These are phyloP conservation scores for Candida tammaniensis DNA, from an alignment of 805 yeast genomes.

Conservation along the genomic window DNA sequence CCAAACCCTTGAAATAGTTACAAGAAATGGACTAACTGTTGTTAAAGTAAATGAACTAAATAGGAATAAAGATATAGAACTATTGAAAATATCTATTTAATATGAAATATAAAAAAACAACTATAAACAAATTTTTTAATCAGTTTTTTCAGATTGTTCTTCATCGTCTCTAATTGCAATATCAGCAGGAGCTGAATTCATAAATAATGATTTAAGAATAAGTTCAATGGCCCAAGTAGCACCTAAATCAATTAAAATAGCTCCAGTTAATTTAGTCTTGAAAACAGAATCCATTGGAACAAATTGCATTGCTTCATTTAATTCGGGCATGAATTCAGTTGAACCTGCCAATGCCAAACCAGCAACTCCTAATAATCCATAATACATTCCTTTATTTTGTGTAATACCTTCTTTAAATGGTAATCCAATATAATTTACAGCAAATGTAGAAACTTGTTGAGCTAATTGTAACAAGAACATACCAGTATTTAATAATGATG, in stretches of 20 bases:
- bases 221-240: slow-evolving; percentile 77
- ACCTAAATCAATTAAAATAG: slow-evolving; percentile 73
- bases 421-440: slow-evolving; percentile 94
- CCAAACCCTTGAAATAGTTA: slow-evolving; percentile 19
- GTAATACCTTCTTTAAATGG: slow-evolving; percentile 91
- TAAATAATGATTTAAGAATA: slow-evolving; percentile 77
- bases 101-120: background rate
- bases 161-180: slow-evolving; percentile 56
- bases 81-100: slow-evolving; percentile 10
- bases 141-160: background rate
- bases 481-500: slow-evolving; percentile 92
- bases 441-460: slow-evolving; percentile 96
- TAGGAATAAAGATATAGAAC: slow-evolving; percentile 25
- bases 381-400: slow-evolving; percentile 95
- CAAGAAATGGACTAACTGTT: slow-evolving; percentile 22
- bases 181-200: slow-evolving; percentile 90
- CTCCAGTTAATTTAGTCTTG: slow-evolving; percentile 71
- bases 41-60: slow-evolving; percentile 24
- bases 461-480: slow-evolving; percentile 91
- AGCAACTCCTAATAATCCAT: slow-evolving; percentile 89
- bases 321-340: slow-evolving; percentile 91
- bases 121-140: too few species aligned
- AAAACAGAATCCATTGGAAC: slow-evolving; percentile 78
- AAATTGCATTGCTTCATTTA: slow-evolving; percentile 87
- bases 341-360: slow-evolving; percentile 86